These are phyloP conservation scores for Cercospora citrullina DNA, from an alignment of 2,329 filamentous ascomycete genomes.

Conservation along the genomic window DNA sequence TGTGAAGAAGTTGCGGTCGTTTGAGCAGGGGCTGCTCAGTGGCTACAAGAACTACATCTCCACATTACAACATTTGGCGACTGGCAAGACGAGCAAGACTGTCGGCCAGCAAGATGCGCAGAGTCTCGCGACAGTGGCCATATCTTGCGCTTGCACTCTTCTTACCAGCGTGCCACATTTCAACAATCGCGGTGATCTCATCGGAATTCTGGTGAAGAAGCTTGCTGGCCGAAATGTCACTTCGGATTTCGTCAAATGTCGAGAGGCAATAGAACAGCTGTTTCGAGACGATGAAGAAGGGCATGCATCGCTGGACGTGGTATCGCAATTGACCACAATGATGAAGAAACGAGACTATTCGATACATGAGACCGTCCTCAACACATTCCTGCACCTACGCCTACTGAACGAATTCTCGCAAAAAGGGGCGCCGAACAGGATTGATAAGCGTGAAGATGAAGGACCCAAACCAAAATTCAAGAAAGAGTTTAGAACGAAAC, in stretches of 20 bases:
- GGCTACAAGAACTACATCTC: slow-evolving; percentile 85
- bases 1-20: slow-evolving; percentile 75
- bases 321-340: slow-evolving; percentile 86
- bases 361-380: slow-evolving; percentile 81
- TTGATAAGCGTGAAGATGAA: slow-evolving; percentile 61
- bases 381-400: slow-evolving; percentile 86
- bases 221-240: slow-evolving; percentile 72
- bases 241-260: slow-evolving; percentile 73
- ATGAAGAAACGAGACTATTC: slow-evolving; percentile 84
- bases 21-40: slow-evolving; percentile 82
- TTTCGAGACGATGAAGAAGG: slow-evolving; percentile 90
- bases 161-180: slow-evolving; percentile 87
- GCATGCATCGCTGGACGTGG: slow-evolving; percentile 80
- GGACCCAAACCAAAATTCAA: slow-evolving; percentile 68
- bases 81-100: slow-evolving; percentile 52
- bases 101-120: slow-evolving; percentile 38
- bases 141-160: slow-evolving; percentile 81
- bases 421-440: slow-evolving; percentile 75
- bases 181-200: slow-evolving; percentile 86
- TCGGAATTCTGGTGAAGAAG: slow-evolving; percentile 84
- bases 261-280: slow-evolving; percentile 74
- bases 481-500: slow-evolving; percentile 85
- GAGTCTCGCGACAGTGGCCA: slow-evolving; percentile 68
- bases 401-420: slow-evolving; percentile 83
- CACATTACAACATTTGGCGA: slow-evolving; percentile 66